Evolutionary conservation across 495 filamentous ascomycete species (phyloP), one percentile per base, ranked within the genome.

Genomic region (Xylaria telfairii): DNA sequence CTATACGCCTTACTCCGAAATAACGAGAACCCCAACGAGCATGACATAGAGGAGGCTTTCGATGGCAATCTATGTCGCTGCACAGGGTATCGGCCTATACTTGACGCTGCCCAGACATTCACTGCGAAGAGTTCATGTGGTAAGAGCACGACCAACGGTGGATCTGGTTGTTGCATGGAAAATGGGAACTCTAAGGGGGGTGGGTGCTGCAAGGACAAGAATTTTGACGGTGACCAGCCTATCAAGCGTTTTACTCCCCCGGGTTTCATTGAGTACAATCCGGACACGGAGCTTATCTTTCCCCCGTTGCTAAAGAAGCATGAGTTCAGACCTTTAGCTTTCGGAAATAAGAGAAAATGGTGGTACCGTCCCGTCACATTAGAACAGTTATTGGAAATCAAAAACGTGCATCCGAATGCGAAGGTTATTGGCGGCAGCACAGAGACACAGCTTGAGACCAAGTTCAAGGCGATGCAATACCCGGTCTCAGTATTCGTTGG

Each of bases 361-460:
- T 99, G 96, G 96, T 95, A 93, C 76, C 86, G 96, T 21, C 96
- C 96, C 9, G 92, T 92, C 34, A 97, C 92, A 0, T 74, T 99
- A 26, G 85, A 94, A 28, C 94, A 99, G 76, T 83, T 99, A 28
- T 82, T 99, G 30, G 90, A 97, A 73, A 97, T 99, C 80, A 98
- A 97, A 83, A 89, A 83, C 73, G 89, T 89, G 0, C 91, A 94
- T 71, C 96, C 95, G 0, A 89, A 90, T 6, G 93, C 95, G 2
- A 99, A 99, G 81, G 87, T 99, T 68, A 97, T 99, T 70, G 95
- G 95, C 32, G 96, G 96, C 51, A 97, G 93, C 78, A 97, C 93
- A 4, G 96, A 99, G 81, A 98, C 95, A 0, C 96, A 98, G 79
- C 98, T 99, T 65, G 96, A 99, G 80, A 91, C 97, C 81, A 98